These are phyloP conservation scores for Brettanomyces nanus DNA, from an alignment of 805 yeast genomes.

Conservation along the genomic window DNA sequence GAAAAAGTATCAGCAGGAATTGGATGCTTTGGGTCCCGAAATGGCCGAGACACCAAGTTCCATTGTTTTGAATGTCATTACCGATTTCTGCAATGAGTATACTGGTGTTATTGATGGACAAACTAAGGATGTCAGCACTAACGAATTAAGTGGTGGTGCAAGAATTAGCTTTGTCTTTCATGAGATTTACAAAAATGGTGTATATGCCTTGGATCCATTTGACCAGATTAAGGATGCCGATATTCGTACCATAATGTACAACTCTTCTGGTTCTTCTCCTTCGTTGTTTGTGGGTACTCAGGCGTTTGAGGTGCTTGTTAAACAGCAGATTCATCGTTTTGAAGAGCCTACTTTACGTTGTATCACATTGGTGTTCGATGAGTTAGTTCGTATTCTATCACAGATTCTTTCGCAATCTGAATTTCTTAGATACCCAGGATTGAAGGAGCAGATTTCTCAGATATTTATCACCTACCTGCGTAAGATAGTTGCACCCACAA, in stretches of 20 bases:
- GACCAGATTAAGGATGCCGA: conserved; percentile 94
- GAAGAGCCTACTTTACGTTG: conserved; percentile 90
- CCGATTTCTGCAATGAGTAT: conserved; percentile 88
- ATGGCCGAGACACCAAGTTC: conserved; percentile 84
- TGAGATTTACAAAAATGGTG: conserved; percentile 89
- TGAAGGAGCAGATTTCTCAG: conserved; percentile 79
- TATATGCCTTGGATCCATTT: conserved; percentile 87
- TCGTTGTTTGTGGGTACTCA: conserved; percentile 94
- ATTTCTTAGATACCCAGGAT: conserved; percentile 82
- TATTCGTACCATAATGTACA: conserved; percentile 93
- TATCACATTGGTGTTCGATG: conserved; percentile 87
- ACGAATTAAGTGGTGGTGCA: conserved; percentile 96
- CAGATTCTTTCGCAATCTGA: conserved; percentile 77
- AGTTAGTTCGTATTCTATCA: conserved; percentile 80
- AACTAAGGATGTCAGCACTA: conserved; percentile 77
- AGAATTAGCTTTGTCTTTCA: conserved; percentile 95
- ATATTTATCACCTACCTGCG: conserved; percentile 75
- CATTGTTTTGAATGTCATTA: conserved; percentile 81
- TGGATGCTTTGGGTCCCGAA: conserved; percentile 77
- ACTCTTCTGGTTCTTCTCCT: conserved; percentile 94
- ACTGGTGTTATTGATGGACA: conserved; percentile 88
- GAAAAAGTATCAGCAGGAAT: conserved; percentile 76
- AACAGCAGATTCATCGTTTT: conserved; percentile 87
- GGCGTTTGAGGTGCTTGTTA: conserved; percentile 92
- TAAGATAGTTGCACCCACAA: conserved; percentile 76